Conservation (phyloP, 73 alveolate genomes). For the Paramecium sonneborni region DNA sequence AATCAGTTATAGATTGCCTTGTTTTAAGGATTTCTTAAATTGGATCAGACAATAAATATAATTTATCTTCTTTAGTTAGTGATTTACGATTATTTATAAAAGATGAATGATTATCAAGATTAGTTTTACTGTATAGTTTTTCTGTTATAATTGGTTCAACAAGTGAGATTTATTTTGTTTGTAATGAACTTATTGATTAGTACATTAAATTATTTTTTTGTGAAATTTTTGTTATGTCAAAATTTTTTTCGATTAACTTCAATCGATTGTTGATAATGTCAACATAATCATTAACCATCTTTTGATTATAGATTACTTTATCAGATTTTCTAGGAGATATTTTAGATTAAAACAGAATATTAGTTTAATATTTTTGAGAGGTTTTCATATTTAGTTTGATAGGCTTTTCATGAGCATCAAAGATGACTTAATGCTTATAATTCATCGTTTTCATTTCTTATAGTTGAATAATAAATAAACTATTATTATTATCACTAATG, state of each 20-base stretch:
- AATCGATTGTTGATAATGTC: neutral
- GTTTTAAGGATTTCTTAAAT: neutral
- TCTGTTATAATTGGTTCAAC: neutral
- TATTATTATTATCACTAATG: neutral
- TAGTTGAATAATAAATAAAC: neutral
- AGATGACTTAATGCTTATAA: neutral
- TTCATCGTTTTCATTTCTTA: neutral
- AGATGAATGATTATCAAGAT: neutral
- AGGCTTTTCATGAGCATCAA: conserved; percentile 15
- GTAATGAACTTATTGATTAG: neutral
- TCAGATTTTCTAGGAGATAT: neutral
- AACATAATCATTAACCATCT: neutral
- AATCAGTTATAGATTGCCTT: neutral
- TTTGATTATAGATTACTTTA: neutral
- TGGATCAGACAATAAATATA: neutral
- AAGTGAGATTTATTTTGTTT: neutral
- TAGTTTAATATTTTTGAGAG: neutral
- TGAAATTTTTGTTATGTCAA: neutral
- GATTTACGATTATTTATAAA: neutral
- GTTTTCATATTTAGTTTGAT: neutral
- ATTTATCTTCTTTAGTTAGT: neutral
- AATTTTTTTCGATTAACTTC: neutral
- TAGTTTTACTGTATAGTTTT: neutral
- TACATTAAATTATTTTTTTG: neutral
- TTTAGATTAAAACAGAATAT: neutral